phyloP scores from a whole-genome alignment of 1,284 basidiomycete species.

The Mrakiaceae sp. region DNA sequence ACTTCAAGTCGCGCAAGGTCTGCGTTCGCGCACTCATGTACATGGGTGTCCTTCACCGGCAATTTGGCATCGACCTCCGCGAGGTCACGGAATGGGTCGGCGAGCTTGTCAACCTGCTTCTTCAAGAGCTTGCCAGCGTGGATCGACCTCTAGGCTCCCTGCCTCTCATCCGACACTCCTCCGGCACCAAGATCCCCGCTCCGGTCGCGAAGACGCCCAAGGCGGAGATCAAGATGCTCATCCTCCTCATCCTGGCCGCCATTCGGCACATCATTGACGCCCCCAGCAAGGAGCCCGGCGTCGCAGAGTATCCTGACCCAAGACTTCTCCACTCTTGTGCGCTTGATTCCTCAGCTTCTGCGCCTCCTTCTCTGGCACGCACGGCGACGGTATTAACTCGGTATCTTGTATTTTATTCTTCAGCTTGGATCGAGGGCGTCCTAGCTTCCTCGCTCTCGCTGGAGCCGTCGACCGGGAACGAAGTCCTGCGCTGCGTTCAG shows the following conservation, averaged over 20 bases:
- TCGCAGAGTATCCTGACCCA: constrained; percentile 52
- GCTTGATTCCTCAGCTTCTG: constrained; percentile 25
- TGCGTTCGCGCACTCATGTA: constrained; percentile 70
- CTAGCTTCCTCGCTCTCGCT: constrained; percentile 44
- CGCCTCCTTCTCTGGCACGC: not conserved
- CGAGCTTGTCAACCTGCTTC: constrained; percentile 49
- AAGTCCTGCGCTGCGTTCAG: constrained; percentile 50
- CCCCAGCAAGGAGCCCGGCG: constrained; percentile 35
- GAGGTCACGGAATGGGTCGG: constrained; percentile 56
- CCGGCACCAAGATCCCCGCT: constrained; percentile 3
- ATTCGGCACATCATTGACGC: constrained; percentile 51
- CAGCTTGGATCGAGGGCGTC: constrained; percentile 54
- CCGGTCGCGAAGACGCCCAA: constrained; percentile 17
- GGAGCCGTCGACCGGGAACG: constrained; percentile 43
- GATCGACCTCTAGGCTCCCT: constrained; percentile 11
- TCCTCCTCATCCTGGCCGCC: constrained; percentile 45
- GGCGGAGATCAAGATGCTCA: constrained; percentile 23
- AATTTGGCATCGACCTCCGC: constrained; percentile 46
- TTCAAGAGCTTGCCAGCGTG: constrained; percentile 43
- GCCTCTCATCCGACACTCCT: not conserved
- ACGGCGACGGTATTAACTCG: constrained; percentile 4
- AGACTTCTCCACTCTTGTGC: constrained; percentile 49
- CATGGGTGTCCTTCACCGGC: constrained; percentile 55
- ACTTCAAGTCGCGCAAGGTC: constrained; percentile 56
- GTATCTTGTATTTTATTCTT: not conserved